Evolutionary conservation across 2,329 filamentous ascomycete genomes (phyloP), one percentile per base, ranked within the genome.

Genomic region (Trematosphaeria pertusa): DNA sequence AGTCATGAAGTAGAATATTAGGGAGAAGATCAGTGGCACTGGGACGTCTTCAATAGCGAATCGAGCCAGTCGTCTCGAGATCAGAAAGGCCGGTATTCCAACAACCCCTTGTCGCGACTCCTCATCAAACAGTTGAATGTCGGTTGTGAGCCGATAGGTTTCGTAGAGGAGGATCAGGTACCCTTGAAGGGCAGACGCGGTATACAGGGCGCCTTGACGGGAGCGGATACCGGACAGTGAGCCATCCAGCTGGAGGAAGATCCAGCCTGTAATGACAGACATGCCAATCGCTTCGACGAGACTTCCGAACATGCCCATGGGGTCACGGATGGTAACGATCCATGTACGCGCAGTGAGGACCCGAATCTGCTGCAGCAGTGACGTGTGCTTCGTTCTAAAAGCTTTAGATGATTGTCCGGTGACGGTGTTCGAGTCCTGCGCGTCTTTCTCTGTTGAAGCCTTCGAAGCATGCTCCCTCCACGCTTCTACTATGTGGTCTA

Each of bases 151-250:
- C 4, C 89, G 83, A 59, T 89, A 92, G 0, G 84, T 85, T 67
- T 92, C 89, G 51, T 89, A 91, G 10, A 91, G 76, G 9, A 92
- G 76, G 38, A 91, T 86, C 3, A 92, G 77, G 61, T 92, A 92
- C 1, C 87, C 87, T 61, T 92, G 88, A 5, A 92, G 75, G 4
- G 83, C 86, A 5, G 86, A 79, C 0, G 86, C 84, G 2, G 83
- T 89, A 58, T 91, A 92, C 0, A 92, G 71, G 5, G 86, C 87
- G 37, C 87, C 88, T 65, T 91, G 75, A 1, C 88, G 80, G 19
- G 87, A 91, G 18, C 88, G 80, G 37, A 92, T 91, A 0, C 88
- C 88, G 1, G 87, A 77, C 36, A 87, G 81, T 46, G 86, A 86
- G 9, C 83, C 78, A 2, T 82, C 80, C 0, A 91, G 76, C 17